Percentiles rank a stretch among this genome's conserved stretches.
These are phyloP conservation scores for Taxillus chinensis DNA, from an alignment of 164 flowering plant genomes.

Conservation along the genomic window DNA sequence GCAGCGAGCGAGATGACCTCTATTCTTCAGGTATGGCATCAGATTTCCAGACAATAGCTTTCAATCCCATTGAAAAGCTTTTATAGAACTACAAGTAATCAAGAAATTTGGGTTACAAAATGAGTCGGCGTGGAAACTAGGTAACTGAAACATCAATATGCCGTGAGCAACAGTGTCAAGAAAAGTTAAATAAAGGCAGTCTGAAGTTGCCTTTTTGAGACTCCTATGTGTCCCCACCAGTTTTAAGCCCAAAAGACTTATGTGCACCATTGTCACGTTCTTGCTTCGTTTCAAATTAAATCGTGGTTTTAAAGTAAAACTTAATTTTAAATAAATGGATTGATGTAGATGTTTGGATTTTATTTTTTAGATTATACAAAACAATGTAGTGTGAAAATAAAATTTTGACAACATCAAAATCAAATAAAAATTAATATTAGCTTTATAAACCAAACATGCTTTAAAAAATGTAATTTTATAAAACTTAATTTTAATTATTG, in stretches of 20 bases:
- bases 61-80: slow-evolving; percentile 51
- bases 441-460: too few relatives aligned
- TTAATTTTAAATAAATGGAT: too few relatives aligned
- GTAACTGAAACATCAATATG: background rate
- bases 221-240: slow-evolving; percentile 90
- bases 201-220: slow-evolving; percentile 65
- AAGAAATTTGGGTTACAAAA: slow-evolving; percentile 1
- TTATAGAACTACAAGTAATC: slow-evolving; percentile 45
- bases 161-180: background rate
- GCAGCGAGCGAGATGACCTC: slow-evolving; percentile 21
- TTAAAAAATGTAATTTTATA: too few relatives aligned
- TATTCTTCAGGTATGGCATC: slow-evolving; percentile 28
- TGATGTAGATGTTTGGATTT: too few relatives aligned
- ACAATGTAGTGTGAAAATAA: too few relatives aligned
- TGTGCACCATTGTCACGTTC: too few relatives aligned
- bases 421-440: too few relatives aligned
- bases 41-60: slow-evolving; percentile 69
- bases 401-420: too few relatives aligned
- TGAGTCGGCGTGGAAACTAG: background rate
- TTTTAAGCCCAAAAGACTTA: slow-evolving; percentile 2
- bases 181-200: background rate
- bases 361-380: too few relatives aligned
- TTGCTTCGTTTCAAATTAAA: too few relatives aligned
- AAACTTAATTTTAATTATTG: too few relatives aligned
- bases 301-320: too few relatives aligned